A percentile compares a stretch with the other conserved stretches of the same genome.
Conservation (phyloP, 257 asterid species). For the Nemophila menziesii region DNA sequence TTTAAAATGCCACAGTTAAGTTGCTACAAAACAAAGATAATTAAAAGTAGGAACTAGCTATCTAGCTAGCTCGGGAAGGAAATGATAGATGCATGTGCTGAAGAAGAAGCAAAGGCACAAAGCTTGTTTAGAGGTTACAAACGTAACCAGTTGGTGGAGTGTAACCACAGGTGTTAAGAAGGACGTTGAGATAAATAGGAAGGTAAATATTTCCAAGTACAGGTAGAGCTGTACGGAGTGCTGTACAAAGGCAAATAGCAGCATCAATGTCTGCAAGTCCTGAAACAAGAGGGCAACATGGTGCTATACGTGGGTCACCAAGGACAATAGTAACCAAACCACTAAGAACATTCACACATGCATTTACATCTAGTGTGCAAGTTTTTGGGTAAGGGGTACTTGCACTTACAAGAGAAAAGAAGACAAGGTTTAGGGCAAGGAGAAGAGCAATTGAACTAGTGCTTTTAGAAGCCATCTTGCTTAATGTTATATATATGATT, state of each 20-base stretch:
- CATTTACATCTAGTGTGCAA: conserved; percentile 16
- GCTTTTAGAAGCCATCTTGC: conserved; percentile 18
- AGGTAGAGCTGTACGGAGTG: conserved; percentile 21
- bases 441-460: conserved; percentile 20
- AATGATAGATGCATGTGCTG: too few species aligned
- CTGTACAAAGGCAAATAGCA: conserved; percentile 27
- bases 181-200: conserved; percentile 22
- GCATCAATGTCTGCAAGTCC: conserved; percentile 23
- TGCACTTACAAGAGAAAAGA: conserved; percentile 31
- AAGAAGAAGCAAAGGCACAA: too few species aligned
- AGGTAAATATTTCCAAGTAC: conserved; percentile 16
- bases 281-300: conserved; percentile 17
- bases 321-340: conserved; percentile 10
- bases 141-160: conserved; percentile 13
- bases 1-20: too few species aligned
- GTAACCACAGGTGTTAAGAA: conserved; percentile 19
- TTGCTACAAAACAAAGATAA: too few species aligned
- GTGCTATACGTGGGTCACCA: conserved; percentile 14
- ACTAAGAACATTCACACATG: conserved; percentile 12
- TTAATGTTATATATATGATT: too few species aligned
- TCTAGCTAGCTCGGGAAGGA: too few species aligned
- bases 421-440: conserved; percentile 22
- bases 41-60: too few species aligned
- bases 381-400: too few species aligned
- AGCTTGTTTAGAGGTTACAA: conserved; percentile 9